phyloP scores from a whole-genome alignment of 306 rosid species.

The Castanospermum australe region DNA sequence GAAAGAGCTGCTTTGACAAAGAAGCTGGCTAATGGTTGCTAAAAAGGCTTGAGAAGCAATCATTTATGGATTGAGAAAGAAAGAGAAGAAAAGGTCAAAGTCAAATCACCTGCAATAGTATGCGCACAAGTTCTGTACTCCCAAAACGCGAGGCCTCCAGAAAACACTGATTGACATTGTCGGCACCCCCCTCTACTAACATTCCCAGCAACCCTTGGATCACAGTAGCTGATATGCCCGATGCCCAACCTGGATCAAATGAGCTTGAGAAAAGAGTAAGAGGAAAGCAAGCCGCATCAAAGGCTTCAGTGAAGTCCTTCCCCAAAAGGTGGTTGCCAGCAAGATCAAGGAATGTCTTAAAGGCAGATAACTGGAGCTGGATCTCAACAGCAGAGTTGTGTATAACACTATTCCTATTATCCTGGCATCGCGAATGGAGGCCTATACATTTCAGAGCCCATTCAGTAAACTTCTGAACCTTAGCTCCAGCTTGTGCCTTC shows the following conservation, averaged over 20 bases:
- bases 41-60: background rate
- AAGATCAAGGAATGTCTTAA: conserved; percentile 78
- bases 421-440: conserved; percentile 69
- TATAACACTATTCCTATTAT: conserved; percentile 49
- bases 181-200: conserved; percentile 91
- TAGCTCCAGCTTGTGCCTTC: conserved; percentile 83
- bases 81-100: background rate
- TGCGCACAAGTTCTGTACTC: conserved; percentile 87
- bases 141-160: conserved; percentile 95
- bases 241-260: conserved; percentile 86
- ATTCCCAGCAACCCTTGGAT: conserved; percentile 78
- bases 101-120: conserved; percentile 69
- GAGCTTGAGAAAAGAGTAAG: conserved; percentile 86
- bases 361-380: conserved; percentile 81
- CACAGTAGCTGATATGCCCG: conserved; percentile 74
- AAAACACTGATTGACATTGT: conserved; percentile 88
- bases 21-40: background rate
- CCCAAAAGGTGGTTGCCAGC: conserved; percentile 86
- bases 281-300: conserved; percentile 93
- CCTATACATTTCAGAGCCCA: conserved; percentile 94
- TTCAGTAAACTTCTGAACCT: conserved; percentile 86
- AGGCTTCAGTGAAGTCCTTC: conserved; percentile 91
- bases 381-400: conserved; percentile 64
- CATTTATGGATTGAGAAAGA: background rate
- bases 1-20: conserved; percentile 5